A percentile compares a stretch with the other conserved stretches of the same genome.
Conservation (phyloP, 768 basidiomycete species). For the Mycena belliarum region DNA sequence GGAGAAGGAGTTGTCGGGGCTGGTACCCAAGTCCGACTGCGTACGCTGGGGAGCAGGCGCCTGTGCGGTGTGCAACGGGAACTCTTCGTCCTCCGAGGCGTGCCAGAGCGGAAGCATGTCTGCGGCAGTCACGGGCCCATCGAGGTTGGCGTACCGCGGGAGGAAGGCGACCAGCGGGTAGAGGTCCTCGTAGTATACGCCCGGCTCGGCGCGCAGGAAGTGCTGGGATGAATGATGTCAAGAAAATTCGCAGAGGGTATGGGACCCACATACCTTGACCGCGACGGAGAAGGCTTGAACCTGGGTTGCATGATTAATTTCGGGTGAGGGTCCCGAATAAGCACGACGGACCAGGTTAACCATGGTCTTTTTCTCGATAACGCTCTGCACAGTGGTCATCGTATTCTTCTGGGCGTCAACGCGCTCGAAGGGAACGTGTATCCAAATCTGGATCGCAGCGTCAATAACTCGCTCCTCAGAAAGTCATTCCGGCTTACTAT, state of each 20-base stretch:
- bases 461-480: neutral
- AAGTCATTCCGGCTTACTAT: constrained; percentile 2
- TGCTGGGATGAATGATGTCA: constrained; percentile 38
- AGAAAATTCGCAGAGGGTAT: neutral
- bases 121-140: constrained; percentile 26
- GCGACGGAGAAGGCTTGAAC: constrained; percentile 69
- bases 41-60: constrained; percentile 10
- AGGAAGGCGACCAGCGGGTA: constrained; percentile 70
- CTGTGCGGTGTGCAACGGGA: constrained; percentile 12
- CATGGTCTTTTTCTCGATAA: constrained; percentile 77
- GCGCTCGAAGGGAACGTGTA: constrained; percentile 52
- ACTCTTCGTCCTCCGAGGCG: constrained; percentile 38
- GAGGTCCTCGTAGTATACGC: constrained; percentile 73
- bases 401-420: constrained; percentile 32
- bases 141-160: constrained; percentile 52
- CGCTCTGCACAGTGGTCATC: constrained; percentile 41
- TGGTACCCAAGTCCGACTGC: constrained; percentile 1
- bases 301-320: constrained; percentile 29
- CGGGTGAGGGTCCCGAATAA: too few species aligned
- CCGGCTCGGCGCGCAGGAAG: constrained; percentile 65
- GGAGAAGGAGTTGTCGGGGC: neutral
- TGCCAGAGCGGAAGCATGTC: constrained; percentile 63
- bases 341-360: constrained; percentile 55
- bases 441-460: constrained; percentile 45
- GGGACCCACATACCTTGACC: constrained; percentile 50